Percentiles rank a stretch among this genome's conserved stretches.
phyloP scores from a whole-genome alignment of 2,329 filamentous ascomycete genomes.

The Chaetomium sp. region DNA sequence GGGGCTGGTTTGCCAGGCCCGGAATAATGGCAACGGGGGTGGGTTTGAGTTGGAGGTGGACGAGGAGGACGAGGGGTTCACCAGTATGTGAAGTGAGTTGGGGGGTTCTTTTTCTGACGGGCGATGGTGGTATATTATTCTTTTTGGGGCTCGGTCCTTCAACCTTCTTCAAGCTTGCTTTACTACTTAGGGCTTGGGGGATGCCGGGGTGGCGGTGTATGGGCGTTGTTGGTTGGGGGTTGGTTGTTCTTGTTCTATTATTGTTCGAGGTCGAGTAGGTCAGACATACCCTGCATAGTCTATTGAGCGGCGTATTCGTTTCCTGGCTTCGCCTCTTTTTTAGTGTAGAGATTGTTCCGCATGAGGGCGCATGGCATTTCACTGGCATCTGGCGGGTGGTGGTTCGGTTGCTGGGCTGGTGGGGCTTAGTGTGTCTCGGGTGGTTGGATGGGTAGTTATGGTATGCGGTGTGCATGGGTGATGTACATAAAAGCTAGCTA shows the following conservation, averaged over 20 bases:
- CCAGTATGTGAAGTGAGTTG: conserved; percentile 40
- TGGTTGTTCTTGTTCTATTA: neutral
- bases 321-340: neutral
- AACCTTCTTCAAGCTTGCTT: neutral
- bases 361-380: conserved; percentile 12
- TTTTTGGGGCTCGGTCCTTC: neutral
- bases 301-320: conserved; percentile 14
- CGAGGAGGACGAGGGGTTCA: conserved; percentile 38
- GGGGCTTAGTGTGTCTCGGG: neutral
- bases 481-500: neutral
- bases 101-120: neutral
- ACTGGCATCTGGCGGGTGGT: too few species aligned
- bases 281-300: conserved; percentile 29
- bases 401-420: neutral
- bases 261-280: conserved; percentile 17
- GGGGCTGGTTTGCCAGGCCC: conserved; percentile 42
- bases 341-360: conserved; percentile 19
- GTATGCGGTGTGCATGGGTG: neutral
- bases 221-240: neutral
- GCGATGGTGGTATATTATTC: neutral
- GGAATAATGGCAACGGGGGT: conserved; percentile 17
- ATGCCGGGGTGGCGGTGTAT: neutral
- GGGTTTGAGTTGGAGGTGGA: conserved; percentile 20
- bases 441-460: neutral
- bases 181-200: neutral